Percentiles rank a stretch among this genome's conserved stretches.
Conservation (phyloP, 495 filamentous ascomycete species). For the Penicillium canescens region DNA sequence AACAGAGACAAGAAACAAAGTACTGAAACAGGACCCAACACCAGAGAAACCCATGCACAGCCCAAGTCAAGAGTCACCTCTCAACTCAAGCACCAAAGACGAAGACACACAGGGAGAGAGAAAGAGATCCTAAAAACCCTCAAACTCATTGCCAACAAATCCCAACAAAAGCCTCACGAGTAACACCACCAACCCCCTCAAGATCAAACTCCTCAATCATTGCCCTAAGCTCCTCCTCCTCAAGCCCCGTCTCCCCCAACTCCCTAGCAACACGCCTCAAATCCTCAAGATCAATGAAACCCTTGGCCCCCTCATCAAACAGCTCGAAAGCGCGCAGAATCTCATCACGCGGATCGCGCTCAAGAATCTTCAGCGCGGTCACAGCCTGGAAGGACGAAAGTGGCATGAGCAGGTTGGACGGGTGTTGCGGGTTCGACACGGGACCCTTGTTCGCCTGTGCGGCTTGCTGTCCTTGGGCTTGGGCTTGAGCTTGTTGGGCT, state of each 20-base stretch:
- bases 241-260: constrained; percentile 81
- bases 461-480: constrained; percentile 15
- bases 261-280: constrained; percentile 84
- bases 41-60: constrained; percentile 15
- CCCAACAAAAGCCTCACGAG: constrained; percentile 83
- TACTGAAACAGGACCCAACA: constrained; percentile 8
- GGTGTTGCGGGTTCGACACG: constrained; percentile 43
- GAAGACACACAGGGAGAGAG: too few relatives aligned
- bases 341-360: constrained; percentile 86
- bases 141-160: constrained; percentile 63
- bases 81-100: neutral
- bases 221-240: constrained; percentile 87
- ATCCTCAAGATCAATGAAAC: constrained; percentile 83
- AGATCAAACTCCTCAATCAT: constrained; percentile 99
- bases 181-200: constrained; percentile 86
- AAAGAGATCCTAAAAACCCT: neutral
- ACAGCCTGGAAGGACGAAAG: constrained; percentile 74
- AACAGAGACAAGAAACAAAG: constrained; percentile 7
- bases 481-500: constrained; percentile 34
- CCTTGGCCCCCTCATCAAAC: constrained; percentile 80
- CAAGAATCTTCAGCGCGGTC: constrained; percentile 75
- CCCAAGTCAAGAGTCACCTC: constrained; percentile 6
- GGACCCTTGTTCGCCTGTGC: constrained; percentile 19
- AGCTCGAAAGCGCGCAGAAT: constrained; percentile 87
- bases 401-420: constrained; percentile 64